Evolutionary conservation across 306 rosid genomes (phyloP), one percentile per base, ranked within the genome.

Genomic region (Dicorynia guianensis): DNA sequence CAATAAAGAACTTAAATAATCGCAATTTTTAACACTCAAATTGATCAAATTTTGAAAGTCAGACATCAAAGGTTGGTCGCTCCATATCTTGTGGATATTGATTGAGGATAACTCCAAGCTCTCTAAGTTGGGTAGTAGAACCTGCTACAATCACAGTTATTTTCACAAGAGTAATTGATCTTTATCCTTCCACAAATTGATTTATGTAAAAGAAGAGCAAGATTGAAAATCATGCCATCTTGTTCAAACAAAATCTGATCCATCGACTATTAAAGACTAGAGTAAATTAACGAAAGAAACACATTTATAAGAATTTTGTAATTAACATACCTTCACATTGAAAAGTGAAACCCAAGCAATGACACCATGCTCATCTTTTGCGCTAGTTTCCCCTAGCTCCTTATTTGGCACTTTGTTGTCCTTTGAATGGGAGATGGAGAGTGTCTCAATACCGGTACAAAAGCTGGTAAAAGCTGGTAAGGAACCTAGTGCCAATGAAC

Each of bases 41-140:
- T 49, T 70, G 0, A 3, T 59, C 64, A 72, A 8, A 49, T 58
- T 50, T 74, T 44, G 40, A 63, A 67, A 66, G 70, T 15, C 25
- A 20, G 59, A 10, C 49, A 54, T 6, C 44, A 48, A 11, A 11
- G 63, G 75, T 48, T 66, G 68, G 60, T 43, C 52, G 15, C 36
- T n/a, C 72, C 81, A 58, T 48, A 78, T 53, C 46, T 62, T 14
- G 4, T 48, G 11, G 58, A 30, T 25, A 4, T 67, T 67, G 5
- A 47, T 33, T 48, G 44, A 43, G 9, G 62, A 58, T 33, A 80
- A 35, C 14, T 74, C 67, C 56, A 69, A 44, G 35, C 20, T 72
- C 36, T 62, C 67, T 17, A 63, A 65, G 11, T 63, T 79, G 54
- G 79, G 83, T 20, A 64, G 33, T 4, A 40, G 40, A 69, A 75